phyloP scores from a whole-genome alignment of 805 yeast genomes.

The Metschnikowia shivogae region DNA sequence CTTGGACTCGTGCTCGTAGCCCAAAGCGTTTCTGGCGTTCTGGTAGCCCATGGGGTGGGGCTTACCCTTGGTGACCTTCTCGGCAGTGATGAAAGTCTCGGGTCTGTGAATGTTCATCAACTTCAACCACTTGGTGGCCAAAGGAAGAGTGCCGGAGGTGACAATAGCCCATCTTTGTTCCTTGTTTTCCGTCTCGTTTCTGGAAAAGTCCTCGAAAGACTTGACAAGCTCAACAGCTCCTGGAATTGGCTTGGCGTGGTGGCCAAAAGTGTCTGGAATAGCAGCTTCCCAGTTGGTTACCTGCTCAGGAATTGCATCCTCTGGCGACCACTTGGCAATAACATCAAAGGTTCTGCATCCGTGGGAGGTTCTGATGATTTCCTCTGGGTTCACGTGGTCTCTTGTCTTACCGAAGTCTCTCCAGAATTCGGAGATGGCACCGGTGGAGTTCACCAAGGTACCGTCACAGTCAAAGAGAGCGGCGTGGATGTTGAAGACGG shows the following conservation, averaged over 20 bases:
- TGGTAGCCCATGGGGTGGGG: slow-evolving; percentile 85
- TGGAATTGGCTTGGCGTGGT: slow-evolving; percentile 67
- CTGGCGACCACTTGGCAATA: slow-evolving; percentile 69
- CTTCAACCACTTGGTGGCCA: slow-evolving; percentile 77
- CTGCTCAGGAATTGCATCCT: slow-evolving; percentile 62
- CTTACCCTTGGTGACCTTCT: slow-evolving; percentile 73
- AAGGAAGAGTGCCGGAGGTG: slow-evolving; percentile 73
- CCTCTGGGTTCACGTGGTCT: slow-evolving; percentile 64
- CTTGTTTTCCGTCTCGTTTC: slow-evolving; percentile 36
- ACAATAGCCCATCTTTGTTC: slow-evolving; percentile 78
- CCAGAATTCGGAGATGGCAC: slow-evolving; percentile 83
- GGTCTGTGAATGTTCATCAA: slow-evolving; percentile 61
- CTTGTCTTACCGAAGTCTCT: slow-evolving; percentile 62
- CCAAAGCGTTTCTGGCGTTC: slow-evolving; percentile 48
- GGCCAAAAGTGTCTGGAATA: slow-evolving; percentile 69
- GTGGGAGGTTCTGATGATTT: slow-evolving; percentile 70
- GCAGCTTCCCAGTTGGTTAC: slow-evolving; percentile 64
- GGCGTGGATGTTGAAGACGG: slow-evolving; percentile 40
- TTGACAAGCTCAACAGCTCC: slow-evolving; percentile 68
- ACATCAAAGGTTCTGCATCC: slow-evolving; percentile 84
- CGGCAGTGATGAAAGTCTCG: slow-evolving; percentile 76
- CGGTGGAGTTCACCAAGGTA: slow-evolving; percentile 77
- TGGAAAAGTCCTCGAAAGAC: slow-evolving; percentile 47
- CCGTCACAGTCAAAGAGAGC: slow-evolving; percentile 84
- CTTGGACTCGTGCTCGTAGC: slow-evolving; percentile 31